These are phyloP conservation scores for Candida tropicalis DNA, from an alignment of 1,139 yeast genomes.

Conservation along the genomic window DNA sequence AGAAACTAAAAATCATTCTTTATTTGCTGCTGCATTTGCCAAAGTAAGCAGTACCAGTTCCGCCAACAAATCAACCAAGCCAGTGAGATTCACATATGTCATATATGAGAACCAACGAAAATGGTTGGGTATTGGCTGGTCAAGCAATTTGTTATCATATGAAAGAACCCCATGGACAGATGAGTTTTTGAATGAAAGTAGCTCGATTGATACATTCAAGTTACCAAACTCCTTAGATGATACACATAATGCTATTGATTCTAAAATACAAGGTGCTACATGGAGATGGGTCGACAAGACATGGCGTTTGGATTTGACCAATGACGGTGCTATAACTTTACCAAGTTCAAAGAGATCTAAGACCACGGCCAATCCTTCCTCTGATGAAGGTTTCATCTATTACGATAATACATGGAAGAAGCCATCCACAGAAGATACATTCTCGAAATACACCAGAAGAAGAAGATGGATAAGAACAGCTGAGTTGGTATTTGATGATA, in stretches of 20 bases:
- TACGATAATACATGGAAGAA: conserved; percentile 94
- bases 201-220: conserved; percentile 65
- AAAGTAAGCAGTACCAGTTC: conserved; percentile 47
- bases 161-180: conserved; percentile 98
- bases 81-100: conserved; percentile 87
- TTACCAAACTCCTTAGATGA: conserved; percentile 62
- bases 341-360: conserved; percentile 63
- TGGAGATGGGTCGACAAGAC: conserved; percentile 96
- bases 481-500: conserved; percentile 59
- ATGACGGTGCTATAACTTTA: conserved; percentile 80
- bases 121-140: conserved; percentile 99
- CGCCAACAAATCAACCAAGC: conserved; percentile 39
- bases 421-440: conserved; percentile 86
- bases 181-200: conserved; percentile 85
- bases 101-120: conserved; percentile 95
- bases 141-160: conserved; percentile 83
- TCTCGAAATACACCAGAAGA: conserved; percentile 88
- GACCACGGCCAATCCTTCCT: conserved; percentile 74
- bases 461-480: conserved; percentile 97
- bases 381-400: conserved; percentile 85
- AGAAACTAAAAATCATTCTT: conserved; percentile 48
- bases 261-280: conserved; percentile 52
- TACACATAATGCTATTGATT: conserved; percentile 26
- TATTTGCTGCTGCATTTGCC: conserved; percentile 59
- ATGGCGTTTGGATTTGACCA: conserved; percentile 88